Conservation (phyloP, 352 stramenopile species). For the Sclerospora graminicola region DNA sequence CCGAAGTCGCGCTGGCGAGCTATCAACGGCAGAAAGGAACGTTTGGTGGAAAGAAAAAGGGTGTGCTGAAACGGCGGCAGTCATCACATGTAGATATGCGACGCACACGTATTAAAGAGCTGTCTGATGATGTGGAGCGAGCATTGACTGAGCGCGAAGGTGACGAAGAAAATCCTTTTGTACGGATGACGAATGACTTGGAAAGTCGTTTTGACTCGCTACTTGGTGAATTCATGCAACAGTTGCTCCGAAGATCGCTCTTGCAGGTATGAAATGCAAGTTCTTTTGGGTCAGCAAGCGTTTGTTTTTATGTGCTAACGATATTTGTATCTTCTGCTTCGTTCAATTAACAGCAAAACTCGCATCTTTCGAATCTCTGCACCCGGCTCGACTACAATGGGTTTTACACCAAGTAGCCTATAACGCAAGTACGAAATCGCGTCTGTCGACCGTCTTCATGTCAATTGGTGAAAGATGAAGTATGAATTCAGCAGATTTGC, state of each 20-base stretch:
- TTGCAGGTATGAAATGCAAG: conserved; percentile 44
- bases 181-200: conserved; percentile 64
- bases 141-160: conserved; percentile 57
- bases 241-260: conserved; percentile 71
- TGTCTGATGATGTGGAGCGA: conserved; percentile 70
- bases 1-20: conserved; percentile 56
- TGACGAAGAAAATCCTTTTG: conserved; percentile 63
- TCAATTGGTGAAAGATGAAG: not conserved
- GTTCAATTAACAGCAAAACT: conserved; percentile 41
- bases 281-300: not conserved
- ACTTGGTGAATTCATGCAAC: conserved; percentile 83
- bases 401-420: conserved; percentile 54
- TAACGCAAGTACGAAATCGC: not conserved
- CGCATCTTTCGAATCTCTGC: conserved; percentile 52
- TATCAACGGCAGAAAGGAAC: conserved; percentile 40
- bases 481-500: not conserved
- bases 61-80: conserved; percentile 42
- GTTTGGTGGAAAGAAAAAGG: conserved; percentile 43
- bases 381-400: conserved; percentile 58
- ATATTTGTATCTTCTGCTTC: not conserved
- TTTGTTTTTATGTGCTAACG: not conserved
- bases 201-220: conserved; percentile 85
- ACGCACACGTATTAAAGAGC: conserved; percentile 64
- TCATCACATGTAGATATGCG: conserved; percentile 75
- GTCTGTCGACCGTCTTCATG: not conserved